These are phyloP conservation scores for Talaromyces thailandensis DNA, from an alignment of 495 filamentous ascomycete genomes.

Conservation along the genomic window DNA sequence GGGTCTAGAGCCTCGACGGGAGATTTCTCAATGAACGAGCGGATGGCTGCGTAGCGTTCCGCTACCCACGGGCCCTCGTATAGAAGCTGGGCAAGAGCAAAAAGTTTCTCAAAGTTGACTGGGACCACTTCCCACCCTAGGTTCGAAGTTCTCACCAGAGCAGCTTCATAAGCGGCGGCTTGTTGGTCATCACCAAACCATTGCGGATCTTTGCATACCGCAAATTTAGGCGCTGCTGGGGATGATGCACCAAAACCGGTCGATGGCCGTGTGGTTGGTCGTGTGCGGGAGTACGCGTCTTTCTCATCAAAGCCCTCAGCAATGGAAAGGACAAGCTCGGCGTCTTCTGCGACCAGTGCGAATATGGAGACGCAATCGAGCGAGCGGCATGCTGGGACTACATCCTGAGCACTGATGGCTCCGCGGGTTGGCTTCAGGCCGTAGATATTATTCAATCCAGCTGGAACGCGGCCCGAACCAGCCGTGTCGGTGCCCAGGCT, in stretches of 20 bases:
- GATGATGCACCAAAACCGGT: no score
- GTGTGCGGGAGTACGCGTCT: conserved; percentile 46
- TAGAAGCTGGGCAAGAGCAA: conserved; percentile 8
- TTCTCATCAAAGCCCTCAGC: conserved; percentile 41
- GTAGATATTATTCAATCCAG: conserved; percentile 55
- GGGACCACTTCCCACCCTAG: conserved; percentile 34
- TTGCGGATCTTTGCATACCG: conserved; percentile 29
- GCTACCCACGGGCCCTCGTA: conserved; percentile 16
- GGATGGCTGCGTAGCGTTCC: conserved; percentile 13
- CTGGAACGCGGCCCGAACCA: conserved; percentile 54
- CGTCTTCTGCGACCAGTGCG: conserved; percentile 41
- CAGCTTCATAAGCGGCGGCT: conserved; percentile 34
- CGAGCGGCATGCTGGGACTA: conserved; percentile 50
- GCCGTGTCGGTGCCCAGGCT: conserved; percentile 58
- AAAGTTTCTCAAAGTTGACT: conserved; percentile 39
- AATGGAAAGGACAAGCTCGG: conserved; percentile 45
- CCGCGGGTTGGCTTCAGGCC: conserved; percentile 62
- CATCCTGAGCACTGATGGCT: conserved; percentile 48
- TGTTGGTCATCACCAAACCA: conserved; percentile 25
- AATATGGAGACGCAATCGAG: conserved; percentile 57
- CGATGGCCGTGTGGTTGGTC: conserved; percentile 22
- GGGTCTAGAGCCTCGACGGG: conserved; percentile 10
- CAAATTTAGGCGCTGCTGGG: conserved; percentile 32
- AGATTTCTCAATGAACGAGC: conserved; percentile 4
- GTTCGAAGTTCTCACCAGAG: conserved; percentile 25